These are phyloP conservation scores for Penicillium glabrum DNA, from an alignment of 2,329 filamentous ascomycete species.

Conservation along the genomic window DNA sequence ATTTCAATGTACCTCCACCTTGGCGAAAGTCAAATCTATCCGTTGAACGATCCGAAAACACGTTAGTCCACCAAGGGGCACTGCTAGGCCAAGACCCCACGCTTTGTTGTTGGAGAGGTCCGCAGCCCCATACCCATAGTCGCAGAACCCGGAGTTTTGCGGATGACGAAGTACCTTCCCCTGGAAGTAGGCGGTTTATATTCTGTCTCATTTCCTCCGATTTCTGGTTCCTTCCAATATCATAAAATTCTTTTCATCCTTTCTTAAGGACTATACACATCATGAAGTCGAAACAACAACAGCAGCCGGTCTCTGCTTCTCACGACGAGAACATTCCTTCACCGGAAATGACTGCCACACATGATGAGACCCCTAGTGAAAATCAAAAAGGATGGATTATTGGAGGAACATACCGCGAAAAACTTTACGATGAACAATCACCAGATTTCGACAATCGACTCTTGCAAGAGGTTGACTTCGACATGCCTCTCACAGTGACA, in stretches of 20 bases:
- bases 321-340: slow-evolving; percentile 24
- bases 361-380: slow-evolving; percentile 6
- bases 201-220: neutral
- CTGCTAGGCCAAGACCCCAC: slow-evolving; percentile 5
- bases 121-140: slow-evolving; percentile 20
- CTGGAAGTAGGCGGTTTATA: slow-evolving; percentile 1
- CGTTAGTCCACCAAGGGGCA: neutral
- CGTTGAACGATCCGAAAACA: neutral
- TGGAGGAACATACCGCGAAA: slow-evolving; percentile 29
- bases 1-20: neutral
- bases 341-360: slow-evolving; percentile 1
- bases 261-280: neutral
- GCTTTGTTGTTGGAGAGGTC: slow-evolving; percentile 11
- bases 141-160: slow-evolving; percentile 15
- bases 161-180: slow-evolving; percentile 16
- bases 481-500: slow-evolving; percentile 51
- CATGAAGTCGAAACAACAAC: slow-evolving; percentile 25
- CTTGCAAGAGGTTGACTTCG: slow-evolving; percentile 45
- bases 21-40: neutral
- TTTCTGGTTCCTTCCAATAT: neutral
- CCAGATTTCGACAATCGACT: slow-evolving; percentile 16
- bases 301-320: slow-evolving; percentile 23
- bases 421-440: slow-evolving; percentile 20
- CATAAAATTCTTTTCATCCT: neutral
- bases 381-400: slow-evolving; percentile 21